Evolutionary conservation across 371 early-diverging fungal genomes (phyloP).

Genomic region (Saksenaea oblongispora): DNA sequence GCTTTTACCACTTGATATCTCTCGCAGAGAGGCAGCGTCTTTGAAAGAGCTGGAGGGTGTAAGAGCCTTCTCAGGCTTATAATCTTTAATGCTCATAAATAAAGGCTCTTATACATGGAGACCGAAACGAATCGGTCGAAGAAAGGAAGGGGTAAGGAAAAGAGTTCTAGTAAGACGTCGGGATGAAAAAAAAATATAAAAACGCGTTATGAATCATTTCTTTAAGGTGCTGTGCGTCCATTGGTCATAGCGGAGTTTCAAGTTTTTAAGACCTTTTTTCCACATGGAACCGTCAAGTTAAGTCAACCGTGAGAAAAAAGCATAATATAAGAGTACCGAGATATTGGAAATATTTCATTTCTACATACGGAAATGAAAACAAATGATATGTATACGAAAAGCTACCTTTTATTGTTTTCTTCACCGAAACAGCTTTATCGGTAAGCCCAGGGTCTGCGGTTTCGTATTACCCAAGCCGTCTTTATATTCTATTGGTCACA

Average conservation of each 20-base stretch:
- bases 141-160: not conserved
- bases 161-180: not conserved
- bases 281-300: not conserved
- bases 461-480: too few species aligned
- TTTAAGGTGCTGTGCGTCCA: not conserved
- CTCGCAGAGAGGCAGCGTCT: slow-evolving; percentile 9
- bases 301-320: slow-evolving; percentile 2
- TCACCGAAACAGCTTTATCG: too few species aligned
- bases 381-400: not conserved
- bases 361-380: not conserved
- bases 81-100: slow-evolving; percentile 13
- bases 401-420: too few species aligned
- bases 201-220: not conserved
- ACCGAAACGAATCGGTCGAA: not conserved
- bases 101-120: not conserved
- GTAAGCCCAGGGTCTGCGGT: too few species aligned
- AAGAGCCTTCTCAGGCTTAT: slow-evolving; percentile 3
- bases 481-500: too few species aligned
- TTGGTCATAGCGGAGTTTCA: not conserved
- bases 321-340: not conserved
- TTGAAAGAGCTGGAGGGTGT: slow-evolving; percentile 7
- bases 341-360: not conserved
- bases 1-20: slow-evolving; percentile 5
- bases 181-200: slow-evolving; percentile 4
- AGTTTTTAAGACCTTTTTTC: slow-evolving; percentile 1